Conservation (phyloP, 306 rosid genomes). For the Acacia melanoxylon region DNA sequence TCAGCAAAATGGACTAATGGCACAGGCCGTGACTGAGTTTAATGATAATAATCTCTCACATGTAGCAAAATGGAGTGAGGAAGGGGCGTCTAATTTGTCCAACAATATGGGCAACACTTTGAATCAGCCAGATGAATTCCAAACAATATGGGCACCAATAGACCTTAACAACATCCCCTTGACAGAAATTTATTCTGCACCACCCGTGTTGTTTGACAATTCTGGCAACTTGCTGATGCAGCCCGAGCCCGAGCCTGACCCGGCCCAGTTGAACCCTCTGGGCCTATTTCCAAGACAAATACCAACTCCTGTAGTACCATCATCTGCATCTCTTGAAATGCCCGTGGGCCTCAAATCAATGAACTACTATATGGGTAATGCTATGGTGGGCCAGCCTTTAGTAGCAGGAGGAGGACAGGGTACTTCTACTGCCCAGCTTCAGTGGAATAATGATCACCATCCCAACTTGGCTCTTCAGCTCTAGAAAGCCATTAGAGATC, state of each 20-base stretch:
- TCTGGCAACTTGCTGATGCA: background rate
- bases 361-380: background rate
- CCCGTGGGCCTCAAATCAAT: background rate
- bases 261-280: background rate
- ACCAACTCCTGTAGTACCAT: background rate
- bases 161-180: background rate
- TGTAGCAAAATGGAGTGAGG: background rate
- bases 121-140: background rate
- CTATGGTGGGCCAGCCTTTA: background rate
- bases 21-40: background rate
- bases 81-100: background rate
- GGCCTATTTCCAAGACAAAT: background rate
- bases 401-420: background rate
- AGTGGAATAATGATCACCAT: background rate
- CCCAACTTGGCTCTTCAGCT: slow-evolving; percentile 21
- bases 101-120: background rate
- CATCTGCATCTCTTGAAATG: background rate
- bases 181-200: background rate
- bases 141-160: background rate
- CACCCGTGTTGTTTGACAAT: background rate
- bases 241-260: background rate
- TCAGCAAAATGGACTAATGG: background rate
- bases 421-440: slow-evolving; percentile 6
- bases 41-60: background rate
- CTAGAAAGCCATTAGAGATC: background rate